phyloP scores from a whole-genome alignment of 768 basidiomycete genomes.

The Candolleomyces aberdarensis region DNA sequence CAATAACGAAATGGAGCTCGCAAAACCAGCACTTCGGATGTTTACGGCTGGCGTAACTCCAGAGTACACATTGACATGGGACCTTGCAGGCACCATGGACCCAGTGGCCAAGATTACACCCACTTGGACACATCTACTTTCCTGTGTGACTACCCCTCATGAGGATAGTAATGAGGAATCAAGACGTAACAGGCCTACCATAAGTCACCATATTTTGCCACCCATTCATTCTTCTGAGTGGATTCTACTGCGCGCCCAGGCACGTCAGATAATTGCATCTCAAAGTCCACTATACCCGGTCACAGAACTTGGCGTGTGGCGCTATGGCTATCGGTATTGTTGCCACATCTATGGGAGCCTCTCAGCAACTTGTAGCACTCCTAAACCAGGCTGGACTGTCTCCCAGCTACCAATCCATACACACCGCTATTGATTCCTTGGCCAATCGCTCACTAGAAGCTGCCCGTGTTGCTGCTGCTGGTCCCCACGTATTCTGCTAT shows the following conservation, averaged over 20 bases:
- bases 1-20: not conserved
- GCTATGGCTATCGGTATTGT: not conserved
- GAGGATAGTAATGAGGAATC: not conserved
- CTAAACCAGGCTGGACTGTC: not conserved
- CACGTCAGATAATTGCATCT: not conserved
- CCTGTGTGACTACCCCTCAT: not conserved
- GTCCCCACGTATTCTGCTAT: constrained; percentile 10
- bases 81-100: not conserved
- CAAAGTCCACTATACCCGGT: not conserved
- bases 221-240: too few species aligned
- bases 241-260: not conserved
- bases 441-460: not conserved
- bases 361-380: not conserved
- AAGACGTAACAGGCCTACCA: not conserved
- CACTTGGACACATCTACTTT: not conserved
- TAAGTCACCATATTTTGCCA: not conserved
- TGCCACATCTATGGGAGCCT: not conserved
- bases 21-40: not conserved
- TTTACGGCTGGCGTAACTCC: not conserved
- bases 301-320: not conserved
- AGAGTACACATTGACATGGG: not conserved
- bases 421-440: not conserved
- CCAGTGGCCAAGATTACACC: not conserved
- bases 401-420: not conserved
- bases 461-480: too few species aligned